A percentile compares a stretch with the other conserved stretches of the same genome.
These are phyloP conservation scores for Rosa persica DNA, from an alignment of 306 rosid genomes.

Conservation along the genomic window DNA sequence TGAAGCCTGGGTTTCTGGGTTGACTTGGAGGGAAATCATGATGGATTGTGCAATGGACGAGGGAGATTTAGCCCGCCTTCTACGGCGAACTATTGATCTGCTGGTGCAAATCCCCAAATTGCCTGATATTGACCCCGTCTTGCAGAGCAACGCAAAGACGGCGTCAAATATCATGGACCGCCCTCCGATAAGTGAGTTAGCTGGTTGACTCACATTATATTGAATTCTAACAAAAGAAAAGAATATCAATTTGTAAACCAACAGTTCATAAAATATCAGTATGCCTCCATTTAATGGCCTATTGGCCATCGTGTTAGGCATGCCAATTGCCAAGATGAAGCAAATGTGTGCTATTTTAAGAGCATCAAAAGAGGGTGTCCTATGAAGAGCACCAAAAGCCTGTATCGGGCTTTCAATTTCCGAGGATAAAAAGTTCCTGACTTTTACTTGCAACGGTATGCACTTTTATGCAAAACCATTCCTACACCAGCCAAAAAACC, in stretches of 20 bases:
- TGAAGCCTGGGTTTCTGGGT: constrained; percentile 98
- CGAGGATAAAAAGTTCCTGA: too few species aligned
- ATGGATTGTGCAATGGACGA: constrained; percentile 99
- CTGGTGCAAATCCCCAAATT: constrained; percentile 89
- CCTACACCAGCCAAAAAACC: too few species aligned
- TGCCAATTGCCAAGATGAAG: too few species aligned
- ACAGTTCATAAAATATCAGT: neutral
- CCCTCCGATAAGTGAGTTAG: constrained; percentile 91
- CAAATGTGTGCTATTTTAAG: neutral
- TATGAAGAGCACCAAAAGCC: neutral
- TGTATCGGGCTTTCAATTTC: too few species aligned
- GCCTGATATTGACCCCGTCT: constrained; percentile 72
- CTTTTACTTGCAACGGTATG: too few species aligned
- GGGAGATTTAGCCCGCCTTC: constrained; percentile 93
- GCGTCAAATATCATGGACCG: constrained; percentile 90
- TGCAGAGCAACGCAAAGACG: constrained; percentile 71
- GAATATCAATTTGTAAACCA: neutral
- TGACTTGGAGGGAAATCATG: constrained; percentile 95
- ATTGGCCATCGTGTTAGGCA: neutral
- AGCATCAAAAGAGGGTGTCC: too few species aligned
- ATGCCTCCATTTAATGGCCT: neutral
- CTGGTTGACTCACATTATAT: constrained; percentile 45
- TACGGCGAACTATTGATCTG: constrained; percentile 79
- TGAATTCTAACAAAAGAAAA: neutral
- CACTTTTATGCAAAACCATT: too few species aligned